Evolutionary conservation across 768 basidiomycete genomes (phyloP).

Genomic region (Lanmaoa pseudosensibilis): DNA sequence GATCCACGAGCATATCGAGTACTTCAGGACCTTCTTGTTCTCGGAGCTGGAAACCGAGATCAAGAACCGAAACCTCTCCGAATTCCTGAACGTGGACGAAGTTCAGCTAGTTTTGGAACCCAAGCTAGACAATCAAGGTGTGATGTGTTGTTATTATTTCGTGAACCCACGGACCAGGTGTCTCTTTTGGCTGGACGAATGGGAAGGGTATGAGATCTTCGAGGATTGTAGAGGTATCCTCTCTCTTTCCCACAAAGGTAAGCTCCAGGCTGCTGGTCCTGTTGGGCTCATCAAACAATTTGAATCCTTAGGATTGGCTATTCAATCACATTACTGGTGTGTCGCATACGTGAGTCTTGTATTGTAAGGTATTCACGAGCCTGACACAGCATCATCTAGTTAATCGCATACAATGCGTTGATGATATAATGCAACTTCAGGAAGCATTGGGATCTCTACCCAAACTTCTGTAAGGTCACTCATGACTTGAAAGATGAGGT

Average conservation of each 20-base stretch:
- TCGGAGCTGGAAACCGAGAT: slow-evolving; percentile 22
- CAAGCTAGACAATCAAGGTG: slow-evolving; percentile 13
- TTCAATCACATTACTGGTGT: slow-evolving; percentile 41
- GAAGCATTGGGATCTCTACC: slow-evolving; percentile 37
- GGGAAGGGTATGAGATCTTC: slow-evolving; percentile 36
- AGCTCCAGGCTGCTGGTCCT: not conserved
- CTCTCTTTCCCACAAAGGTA: slow-evolving; percentile 28
- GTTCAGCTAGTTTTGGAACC: slow-evolving; percentile 51
- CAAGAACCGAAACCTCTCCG: slow-evolving; percentile 11
- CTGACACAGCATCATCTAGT: slow-evolving; percentile 9
- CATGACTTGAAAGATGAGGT: slow-evolving; percentile 28
- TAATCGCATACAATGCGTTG: not conserved
- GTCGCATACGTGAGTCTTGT: slow-evolving; percentile 8
- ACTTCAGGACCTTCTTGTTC: slow-evolving; percentile 29
- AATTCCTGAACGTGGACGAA: slow-evolving; percentile 28
- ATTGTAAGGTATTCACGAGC: not conserved
- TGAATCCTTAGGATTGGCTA: slow-evolving; percentile 29
- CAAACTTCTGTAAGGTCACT: slow-evolving; percentile 29
- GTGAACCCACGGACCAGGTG: slow-evolving; percentile 45
- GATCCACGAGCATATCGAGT: slow-evolving; percentile 35
- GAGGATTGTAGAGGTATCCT: slow-evolving; percentile 21
- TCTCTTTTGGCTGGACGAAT: slow-evolving; percentile 57
- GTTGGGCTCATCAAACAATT: not conserved
- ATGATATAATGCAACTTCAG: slow-evolving; percentile 18
- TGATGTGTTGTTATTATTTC: slow-evolving; percentile 50